phyloP scores from a whole-genome alignment of 176 grass and related monocot species.

The Dendrocalamus sinicus region DNA sequence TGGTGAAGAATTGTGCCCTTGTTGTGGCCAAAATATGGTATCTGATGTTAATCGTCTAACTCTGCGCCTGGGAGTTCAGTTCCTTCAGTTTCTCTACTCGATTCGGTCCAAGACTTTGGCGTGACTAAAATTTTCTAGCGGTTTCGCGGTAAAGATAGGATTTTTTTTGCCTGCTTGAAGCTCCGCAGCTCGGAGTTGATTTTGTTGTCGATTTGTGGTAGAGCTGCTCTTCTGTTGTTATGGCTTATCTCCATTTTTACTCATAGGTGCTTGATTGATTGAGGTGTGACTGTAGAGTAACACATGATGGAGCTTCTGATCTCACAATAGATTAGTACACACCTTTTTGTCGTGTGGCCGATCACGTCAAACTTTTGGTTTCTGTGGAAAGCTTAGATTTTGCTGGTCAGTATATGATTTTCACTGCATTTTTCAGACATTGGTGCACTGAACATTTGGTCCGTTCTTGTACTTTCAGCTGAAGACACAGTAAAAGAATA shows the following conservation, averaged over 20 bases:
- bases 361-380: constrained; percentile 2
- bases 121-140: not conserved
- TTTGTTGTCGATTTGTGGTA: not conserved
- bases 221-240: constrained; percentile 15
- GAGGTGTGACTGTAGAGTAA: not conserved
- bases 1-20: not conserved
- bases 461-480: constrained; percentile 33
- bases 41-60: not conserved
- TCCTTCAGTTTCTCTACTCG: not conserved
- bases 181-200: not conserved
- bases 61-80: not conserved
- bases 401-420: constrained; percentile 4
- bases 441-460: constrained; percentile 37
- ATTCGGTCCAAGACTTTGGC: not conserved
- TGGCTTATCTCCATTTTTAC: constrained; percentile 28
- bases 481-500: constrained; percentile 17
- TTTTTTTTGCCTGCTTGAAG: not conserved
- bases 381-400: constrained; percentile 5
- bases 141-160: not conserved
- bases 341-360: not conserved
- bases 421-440: not conserved
- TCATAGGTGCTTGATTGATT: not conserved
- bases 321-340: not conserved
- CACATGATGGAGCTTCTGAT: constrained; percentile 20
- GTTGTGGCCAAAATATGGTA: not conserved